phyloP scores from a whole-genome alignment of 768 basidiomycete genomes.

The Phlebiopsis flavidoalba region DNA sequence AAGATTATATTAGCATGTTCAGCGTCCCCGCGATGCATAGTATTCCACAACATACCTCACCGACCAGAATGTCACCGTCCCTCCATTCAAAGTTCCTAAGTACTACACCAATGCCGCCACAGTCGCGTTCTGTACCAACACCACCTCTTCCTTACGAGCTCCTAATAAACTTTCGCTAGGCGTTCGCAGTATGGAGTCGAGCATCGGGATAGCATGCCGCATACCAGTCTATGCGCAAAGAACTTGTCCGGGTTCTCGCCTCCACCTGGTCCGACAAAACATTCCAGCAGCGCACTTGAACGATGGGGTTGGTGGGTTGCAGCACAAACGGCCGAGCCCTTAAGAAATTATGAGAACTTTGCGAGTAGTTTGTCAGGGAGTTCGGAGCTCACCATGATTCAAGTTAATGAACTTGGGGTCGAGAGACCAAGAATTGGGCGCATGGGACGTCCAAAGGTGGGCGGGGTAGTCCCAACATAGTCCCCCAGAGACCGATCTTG shows the following conservation, averaged over 20 bases:
- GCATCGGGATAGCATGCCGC: no score
- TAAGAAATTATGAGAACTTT: constrained; percentile 16
- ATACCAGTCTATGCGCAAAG: constrained; percentile 33
- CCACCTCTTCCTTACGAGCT: constrained; percentile 48
- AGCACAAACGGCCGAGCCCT: constrained; percentile 62
- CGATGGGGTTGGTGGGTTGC: constrained; percentile 49
- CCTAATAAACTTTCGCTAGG: constrained; percentile 44
- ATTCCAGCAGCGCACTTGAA: constrained; percentile 39
- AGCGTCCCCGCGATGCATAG: constrained; percentile 4
- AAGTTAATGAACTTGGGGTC: constrained; percentile 55
- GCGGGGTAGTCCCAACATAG: constrained; percentile 14
- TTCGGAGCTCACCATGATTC: constrained; percentile 49
- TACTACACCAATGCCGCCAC: constrained; percentile 59
- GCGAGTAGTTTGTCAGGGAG: background rate
- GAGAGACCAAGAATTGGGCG: constrained; percentile 48
- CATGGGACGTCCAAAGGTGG: constrained; percentile 51
- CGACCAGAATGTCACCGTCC: constrained; percentile 57
- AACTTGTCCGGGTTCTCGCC: constrained; percentile 54
- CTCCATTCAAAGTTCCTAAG: constrained; percentile 61
- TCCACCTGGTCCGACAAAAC: constrained; percentile 41
- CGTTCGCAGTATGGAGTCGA: constrained; percentile 37
- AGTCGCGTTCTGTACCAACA: constrained; percentile 54
- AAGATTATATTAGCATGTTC: background rate
- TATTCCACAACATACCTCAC: constrained; percentile 41
- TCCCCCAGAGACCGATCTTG: constrained; percentile 10